Conservation (phyloP, 2,329 filamentous ascomycete genomes). For the Microcyclosporella mali region DNA sequence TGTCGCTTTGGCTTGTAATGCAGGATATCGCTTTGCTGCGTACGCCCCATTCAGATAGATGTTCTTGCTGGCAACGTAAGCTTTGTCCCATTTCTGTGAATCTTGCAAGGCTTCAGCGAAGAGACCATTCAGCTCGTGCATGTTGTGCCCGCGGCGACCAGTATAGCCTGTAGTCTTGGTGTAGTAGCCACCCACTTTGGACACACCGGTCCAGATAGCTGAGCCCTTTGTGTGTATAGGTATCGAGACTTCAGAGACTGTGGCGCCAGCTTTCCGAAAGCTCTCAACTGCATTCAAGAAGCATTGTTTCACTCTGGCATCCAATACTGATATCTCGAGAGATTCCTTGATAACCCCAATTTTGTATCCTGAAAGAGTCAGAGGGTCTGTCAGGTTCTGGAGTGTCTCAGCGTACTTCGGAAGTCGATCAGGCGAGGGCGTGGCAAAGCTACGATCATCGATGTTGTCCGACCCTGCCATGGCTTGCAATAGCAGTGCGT, state of each 20-base stretch:
- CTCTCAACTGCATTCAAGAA: conserved; percentile 34
- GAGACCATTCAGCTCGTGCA: conserved; percentile 47
- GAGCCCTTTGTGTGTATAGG: conserved; percentile 45
- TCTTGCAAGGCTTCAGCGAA: conserved; percentile 41
- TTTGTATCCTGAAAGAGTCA: conserved; percentile 25
- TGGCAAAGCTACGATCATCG: conserved; percentile 35
- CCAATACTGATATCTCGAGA: conserved; percentile 33
- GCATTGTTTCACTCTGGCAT: conserved; percentile 33
- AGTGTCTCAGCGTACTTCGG: conserved; percentile 28
- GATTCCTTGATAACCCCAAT: conserved; percentile 43
- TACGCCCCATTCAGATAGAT: conserved; percentile 50
- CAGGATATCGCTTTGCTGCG: conserved; percentile 40
- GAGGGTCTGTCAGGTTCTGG: conserved; percentile 6
- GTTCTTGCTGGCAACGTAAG: conserved; percentile 51
- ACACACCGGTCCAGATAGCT: conserved; percentile 45
- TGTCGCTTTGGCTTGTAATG: conserved; percentile 43
- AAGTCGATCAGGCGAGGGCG: conserved; percentile 23
- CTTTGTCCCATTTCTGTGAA: conserved; percentile 45
- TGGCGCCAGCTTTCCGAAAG: conserved; percentile 38
- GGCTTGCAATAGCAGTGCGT: conserved; percentile 40
- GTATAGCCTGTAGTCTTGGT: conserved; percentile 36
- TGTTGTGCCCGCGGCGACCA: conserved; percentile 45
- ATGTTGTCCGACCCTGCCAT: conserved; percentile 47
- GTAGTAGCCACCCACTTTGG: conserved; percentile 40
- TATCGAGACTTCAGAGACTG: conserved; percentile 39